Evolutionary conservation across 2,329 filamentous ascomycete species (phyloP).

Genomic region (Cercospora sesami): DNA sequence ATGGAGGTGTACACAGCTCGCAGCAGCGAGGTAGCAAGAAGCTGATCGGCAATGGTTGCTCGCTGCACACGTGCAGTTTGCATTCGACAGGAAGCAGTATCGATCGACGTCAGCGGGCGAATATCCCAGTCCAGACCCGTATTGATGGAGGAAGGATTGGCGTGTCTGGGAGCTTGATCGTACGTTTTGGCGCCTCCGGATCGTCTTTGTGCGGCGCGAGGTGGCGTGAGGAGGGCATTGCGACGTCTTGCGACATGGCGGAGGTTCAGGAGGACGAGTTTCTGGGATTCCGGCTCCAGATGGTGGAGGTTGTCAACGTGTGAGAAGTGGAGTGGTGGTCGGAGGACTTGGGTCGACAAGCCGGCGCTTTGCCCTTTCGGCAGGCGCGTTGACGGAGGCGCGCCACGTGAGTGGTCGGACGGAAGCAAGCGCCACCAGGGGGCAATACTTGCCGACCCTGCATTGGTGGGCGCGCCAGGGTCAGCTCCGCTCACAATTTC

Average conservation of each 20-base stretch:
- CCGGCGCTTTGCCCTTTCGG: background rate
- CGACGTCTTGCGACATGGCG: background rate
- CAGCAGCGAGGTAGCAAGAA: background rate
- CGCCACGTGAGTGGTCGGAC: constrained; percentile 3
- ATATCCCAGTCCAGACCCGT: background rate
- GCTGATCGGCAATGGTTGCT: background rate
- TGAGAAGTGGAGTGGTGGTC: constrained; percentile 18
- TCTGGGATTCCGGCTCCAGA: background rate
- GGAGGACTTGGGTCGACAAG: background rate
- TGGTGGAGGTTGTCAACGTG: background rate
- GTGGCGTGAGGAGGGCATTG: background rate
- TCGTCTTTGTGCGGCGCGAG: background rate
- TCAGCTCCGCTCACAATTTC: constrained; percentile 9
- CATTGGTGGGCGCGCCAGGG: background rate
- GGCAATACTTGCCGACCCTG: background rate
- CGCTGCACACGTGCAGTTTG: constrained; percentile 1
- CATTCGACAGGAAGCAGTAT: background rate
- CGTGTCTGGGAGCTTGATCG: background rate
- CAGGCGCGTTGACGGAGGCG: background rate
- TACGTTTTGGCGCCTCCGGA: background rate
- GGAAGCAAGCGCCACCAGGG: background rate
- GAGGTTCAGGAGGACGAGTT: background rate
- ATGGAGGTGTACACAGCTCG: background rate
- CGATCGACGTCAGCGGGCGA: background rate
- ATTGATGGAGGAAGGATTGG: background rate